Conservation (phyloP, 768 basidiomycete species). For the Butyriboletus loyo region DNA sequence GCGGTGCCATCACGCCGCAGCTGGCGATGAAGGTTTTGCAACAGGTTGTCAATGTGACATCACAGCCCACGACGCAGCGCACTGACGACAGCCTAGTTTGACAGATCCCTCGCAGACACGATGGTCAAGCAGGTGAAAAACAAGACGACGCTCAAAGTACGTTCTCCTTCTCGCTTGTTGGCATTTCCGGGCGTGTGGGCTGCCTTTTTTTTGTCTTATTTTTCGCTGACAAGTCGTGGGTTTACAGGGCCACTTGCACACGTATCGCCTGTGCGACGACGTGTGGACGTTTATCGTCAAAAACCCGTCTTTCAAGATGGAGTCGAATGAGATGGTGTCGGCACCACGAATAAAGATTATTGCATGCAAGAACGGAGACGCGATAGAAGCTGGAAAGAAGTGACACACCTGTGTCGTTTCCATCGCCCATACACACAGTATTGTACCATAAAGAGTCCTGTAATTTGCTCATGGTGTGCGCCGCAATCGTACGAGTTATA, state of each 20-base stretch:
- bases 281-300: conserved; percentile 99
- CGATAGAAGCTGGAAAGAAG: conserved; percentile 80
- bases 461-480: conserved; percentile 14
- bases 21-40: conserved; percentile 98
- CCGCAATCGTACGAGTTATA: background rate
- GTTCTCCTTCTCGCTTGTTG: conserved; percentile 7
- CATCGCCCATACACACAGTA: background rate
- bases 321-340: conserved; percentile 74
- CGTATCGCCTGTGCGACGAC: conserved; percentile 91
- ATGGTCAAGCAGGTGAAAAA: conserved; percentile 93
- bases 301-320: conserved; percentile 93
- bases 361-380: conserved; percentile 95
- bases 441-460: conserved; percentile 29
- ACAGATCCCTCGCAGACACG: conserved; percentile 91
- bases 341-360: conserved; percentile 92
- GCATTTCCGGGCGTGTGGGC: background rate
- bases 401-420: conserved; percentile 28
- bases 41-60: conserved; percentile 60
- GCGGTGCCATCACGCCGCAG: conserved; percentile 95
- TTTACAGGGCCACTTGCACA: conserved; percentile 79
- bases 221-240: conserved; percentile 1
- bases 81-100: conserved; percentile 61
- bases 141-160: conserved; percentile 89
- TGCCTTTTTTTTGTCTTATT: background rate
- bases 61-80: background rate